Conservation (phyloP, 192 early-diverging fungal species). For the Dimargaris xerosporica region DNA sequence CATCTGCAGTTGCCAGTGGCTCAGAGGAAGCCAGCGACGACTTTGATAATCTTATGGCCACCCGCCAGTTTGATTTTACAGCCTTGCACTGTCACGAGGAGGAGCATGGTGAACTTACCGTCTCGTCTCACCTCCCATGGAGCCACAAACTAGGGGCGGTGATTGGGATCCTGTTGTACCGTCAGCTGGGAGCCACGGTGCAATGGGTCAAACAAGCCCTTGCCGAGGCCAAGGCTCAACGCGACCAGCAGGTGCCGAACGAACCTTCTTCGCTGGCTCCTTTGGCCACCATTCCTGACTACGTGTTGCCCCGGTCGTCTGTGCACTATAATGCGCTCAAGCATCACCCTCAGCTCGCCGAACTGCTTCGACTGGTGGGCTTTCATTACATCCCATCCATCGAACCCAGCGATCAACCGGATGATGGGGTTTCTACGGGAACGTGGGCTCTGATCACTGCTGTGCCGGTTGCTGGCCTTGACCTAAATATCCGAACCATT, state of each 20-base stretch:
- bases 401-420: not conserved
- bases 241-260: not conserved
- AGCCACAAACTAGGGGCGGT: not conserved
- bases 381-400: constrained; percentile 1
- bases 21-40: not conserved
- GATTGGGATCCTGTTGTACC: not conserved
- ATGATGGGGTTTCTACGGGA: not conserved
- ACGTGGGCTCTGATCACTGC: not conserved
- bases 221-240: not conserved
- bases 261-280: not conserved
- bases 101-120: not conserved
- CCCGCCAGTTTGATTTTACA: not conserved
- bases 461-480: not conserved
- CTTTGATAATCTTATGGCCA: not conserved
- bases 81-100: not conserved
- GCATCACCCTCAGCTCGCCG: not conserved
- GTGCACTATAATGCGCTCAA: not conserved
- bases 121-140: not conserved
- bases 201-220: not conserved
- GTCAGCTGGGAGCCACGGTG: not conserved
- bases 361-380: not conserved
- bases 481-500: not conserved
- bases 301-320: not conserved
- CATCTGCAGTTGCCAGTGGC: not conserved
- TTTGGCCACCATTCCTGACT: not conserved